Conservation (phyloP, 176 grass and related monocot genomes). For the Bromus sterilis region DNA sequence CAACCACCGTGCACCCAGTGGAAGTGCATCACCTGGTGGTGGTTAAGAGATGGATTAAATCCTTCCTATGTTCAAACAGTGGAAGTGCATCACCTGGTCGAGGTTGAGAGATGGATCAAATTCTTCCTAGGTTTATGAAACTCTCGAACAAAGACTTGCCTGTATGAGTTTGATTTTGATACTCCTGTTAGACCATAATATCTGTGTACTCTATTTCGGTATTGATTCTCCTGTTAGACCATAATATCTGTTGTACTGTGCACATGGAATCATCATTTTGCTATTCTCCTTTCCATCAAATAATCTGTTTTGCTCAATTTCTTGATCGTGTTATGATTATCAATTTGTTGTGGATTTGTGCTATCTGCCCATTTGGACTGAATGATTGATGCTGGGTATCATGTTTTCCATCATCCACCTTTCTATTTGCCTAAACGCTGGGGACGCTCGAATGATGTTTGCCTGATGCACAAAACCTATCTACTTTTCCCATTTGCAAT, state of each 20-base stretch:
- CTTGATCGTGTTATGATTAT: background rate
- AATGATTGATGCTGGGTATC: too few relatives aligned
- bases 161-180: conserved; percentile 1
- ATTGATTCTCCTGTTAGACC: background rate
- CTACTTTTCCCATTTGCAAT: too few relatives aligned
- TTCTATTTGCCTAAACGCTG: too few relatives aligned
- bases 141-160: background rate
- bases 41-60: background rate
- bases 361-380: too few relatives aligned
- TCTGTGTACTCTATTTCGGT: background rate
- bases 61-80: conserved; percentile 9
- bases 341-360: too few relatives aligned
- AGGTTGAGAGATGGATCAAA: background rate
- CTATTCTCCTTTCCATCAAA: background rate
- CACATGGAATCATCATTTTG: conserved; percentile 12
- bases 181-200: background rate
- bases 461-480: too few relatives aligned
- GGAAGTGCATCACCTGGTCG: conserved; percentile 36
- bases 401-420: background rate
- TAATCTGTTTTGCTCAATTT: background rate
- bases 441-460: too few relatives aligned
- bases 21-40: conserved; percentile 38
- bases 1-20: conserved; percentile 14
- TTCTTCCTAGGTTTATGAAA: background rate
- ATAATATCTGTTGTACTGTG: background rate